Evolutionary conservation across 352 stramenopile species (phyloP).

Genomic region (Globisporangium nagaii): DNA sequence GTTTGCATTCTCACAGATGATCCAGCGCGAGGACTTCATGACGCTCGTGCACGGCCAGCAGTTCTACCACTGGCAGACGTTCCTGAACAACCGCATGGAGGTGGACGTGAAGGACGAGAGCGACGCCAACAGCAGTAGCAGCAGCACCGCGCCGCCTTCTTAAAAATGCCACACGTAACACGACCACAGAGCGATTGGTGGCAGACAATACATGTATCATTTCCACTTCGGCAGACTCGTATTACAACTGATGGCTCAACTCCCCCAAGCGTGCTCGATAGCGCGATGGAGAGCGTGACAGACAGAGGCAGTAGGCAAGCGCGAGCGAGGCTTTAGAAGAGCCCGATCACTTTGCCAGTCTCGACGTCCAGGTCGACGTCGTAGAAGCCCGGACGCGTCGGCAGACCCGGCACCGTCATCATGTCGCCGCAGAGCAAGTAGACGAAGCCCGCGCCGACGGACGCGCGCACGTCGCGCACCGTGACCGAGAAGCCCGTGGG

Average conservation of each 20-base stretch:
- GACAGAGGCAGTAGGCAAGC: neutral
- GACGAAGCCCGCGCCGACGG: slow-evolving; percentile 95
- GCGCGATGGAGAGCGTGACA: no score
- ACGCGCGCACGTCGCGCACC: slow-evolving; percentile 94
- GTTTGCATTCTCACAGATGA: slow-evolving; percentile 41
- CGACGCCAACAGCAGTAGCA: slow-evolving; percentile 1
- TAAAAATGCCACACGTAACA: neutral
- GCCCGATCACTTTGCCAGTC: slow-evolving; percentile 94
- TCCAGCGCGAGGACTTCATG: slow-evolving; percentile 82
- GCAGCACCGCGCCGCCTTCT: neutral
- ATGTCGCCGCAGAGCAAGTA: slow-evolving; percentile 95
- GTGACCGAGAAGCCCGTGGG: slow-evolving; percentile 92
- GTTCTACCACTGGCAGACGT: slow-evolving; percentile 89
- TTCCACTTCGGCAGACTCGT: neutral
- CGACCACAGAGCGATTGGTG: neutral
- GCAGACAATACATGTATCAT: neutral
- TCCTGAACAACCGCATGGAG: slow-evolving; percentile 75
- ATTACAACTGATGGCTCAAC: no score
- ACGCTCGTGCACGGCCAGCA: slow-evolving; percentile 84
- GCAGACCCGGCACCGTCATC: slow-evolving; percentile 98
- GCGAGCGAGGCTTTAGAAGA: slow-evolving; percentile 72
- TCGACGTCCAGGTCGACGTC: slow-evolving; percentile 96
- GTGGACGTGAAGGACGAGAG: slow-evolving; percentile 17
- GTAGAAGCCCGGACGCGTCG: slow-evolving; percentile 97
- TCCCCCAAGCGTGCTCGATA: no score